Conservation (phyloP, 2,329 filamentous ascomycete species). For the Trichoderma aggressivum region DNA sequence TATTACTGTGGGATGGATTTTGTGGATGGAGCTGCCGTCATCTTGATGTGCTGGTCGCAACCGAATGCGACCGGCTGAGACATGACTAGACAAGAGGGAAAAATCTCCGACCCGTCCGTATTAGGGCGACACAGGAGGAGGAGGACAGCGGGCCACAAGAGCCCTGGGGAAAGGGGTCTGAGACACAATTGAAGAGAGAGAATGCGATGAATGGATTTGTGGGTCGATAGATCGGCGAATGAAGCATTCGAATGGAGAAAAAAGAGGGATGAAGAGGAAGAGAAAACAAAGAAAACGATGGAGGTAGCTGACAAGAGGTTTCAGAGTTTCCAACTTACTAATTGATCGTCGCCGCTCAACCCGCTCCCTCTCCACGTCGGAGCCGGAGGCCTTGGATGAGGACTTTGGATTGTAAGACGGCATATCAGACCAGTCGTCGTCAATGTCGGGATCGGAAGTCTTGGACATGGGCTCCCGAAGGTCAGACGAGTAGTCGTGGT, state of each 20-base stretch:
- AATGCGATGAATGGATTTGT: neutral
- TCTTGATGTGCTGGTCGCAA: neutral
- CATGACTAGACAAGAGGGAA: slow-evolving; percentile 6
- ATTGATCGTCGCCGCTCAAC: slow-evolving; percentile 3
- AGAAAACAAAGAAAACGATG: neutral
- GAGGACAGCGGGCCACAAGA: neutral
- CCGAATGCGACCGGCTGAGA: slow-evolving; percentile 1
- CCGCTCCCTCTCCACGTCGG: neutral
- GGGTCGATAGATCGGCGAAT: neutral
- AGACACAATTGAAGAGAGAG: neutral
- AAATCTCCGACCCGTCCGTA: slow-evolving; percentile 15
- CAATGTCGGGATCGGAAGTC: neutral
- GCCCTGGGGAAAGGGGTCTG: neutral
- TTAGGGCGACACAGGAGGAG: neutral
- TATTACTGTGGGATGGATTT: neutral
- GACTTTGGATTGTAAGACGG: neutral
- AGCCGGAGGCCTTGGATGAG: neutral
- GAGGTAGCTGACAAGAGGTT: neutral
- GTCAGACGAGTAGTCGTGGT: neutral
- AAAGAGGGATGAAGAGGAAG: neutral
- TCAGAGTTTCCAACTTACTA: slow-evolving; percentile 18
- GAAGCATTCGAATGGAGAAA: slow-evolving; percentile 17
- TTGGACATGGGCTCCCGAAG: neutral
- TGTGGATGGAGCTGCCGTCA: slow-evolving; percentile 8
- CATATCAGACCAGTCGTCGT: slow-evolving; percentile 6